Evolutionary conservation across 2,329 filamentous ascomycete species (phyloP).

Genomic region (Beauveria sp.): DNA sequence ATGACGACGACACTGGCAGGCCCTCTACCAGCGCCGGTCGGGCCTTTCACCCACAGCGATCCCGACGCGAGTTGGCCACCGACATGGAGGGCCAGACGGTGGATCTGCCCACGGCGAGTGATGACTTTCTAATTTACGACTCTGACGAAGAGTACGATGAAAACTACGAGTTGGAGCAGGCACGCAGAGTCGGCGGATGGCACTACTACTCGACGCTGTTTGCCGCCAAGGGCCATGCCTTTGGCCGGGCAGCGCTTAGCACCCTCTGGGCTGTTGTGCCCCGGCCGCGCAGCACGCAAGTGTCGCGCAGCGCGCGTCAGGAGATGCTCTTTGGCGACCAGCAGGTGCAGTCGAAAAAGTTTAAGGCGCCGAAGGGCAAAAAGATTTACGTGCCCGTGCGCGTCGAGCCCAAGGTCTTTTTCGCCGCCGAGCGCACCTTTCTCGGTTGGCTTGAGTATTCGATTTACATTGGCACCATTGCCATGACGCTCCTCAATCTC

Average conservation of each 20-base stretch:
- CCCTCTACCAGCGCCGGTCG: constrained; percentile 18
- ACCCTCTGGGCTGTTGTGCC: constrained; percentile 47
- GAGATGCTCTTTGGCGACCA: constrained; percentile 46
- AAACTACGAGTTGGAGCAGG: constrained; percentile 68
- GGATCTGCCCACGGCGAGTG: constrained; percentile 49
- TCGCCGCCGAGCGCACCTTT: constrained; percentile 93
- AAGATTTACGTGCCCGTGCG: constrained; percentile 93
- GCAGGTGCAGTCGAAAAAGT: constrained; percentile 49
- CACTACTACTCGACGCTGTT: constrained; percentile 61
- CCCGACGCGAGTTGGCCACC: constrained; percentile 34
- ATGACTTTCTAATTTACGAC: constrained; percentile 84
- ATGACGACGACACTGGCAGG: constrained; percentile 42
- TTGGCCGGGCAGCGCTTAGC: constrained; percentile 34
- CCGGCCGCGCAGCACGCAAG: constrained; percentile 43
- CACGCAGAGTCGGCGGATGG: constrained; percentile 67
- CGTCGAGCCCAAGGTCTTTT: constrained; percentile 96
- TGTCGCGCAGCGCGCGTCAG: constrained; percentile 50
- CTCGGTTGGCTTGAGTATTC: constrained; percentile 96
- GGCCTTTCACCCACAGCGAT: constrained; percentile 28
- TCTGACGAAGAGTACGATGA: constrained; percentile 72
- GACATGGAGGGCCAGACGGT: constrained; percentile 82
- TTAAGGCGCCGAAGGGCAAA: constrained; percentile 74
- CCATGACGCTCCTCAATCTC: constrained; percentile 78
- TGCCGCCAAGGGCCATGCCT: constrained; percentile 33
- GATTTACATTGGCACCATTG: constrained; percentile 86